Conservation (phyloP, 305 asterid genomes). For the Fraxinus velutina region DNA sequence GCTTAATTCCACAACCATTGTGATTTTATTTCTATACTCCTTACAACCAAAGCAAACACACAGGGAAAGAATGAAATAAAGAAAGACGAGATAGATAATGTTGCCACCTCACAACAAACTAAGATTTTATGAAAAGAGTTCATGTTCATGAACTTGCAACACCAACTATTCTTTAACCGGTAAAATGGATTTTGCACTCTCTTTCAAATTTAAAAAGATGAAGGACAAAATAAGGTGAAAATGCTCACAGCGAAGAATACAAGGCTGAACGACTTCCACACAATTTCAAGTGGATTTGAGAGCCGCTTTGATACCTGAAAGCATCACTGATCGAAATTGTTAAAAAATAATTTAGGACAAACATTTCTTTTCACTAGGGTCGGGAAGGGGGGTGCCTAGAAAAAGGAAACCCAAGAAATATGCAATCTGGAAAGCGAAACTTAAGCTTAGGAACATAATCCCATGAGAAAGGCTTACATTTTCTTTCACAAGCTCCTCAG, state of each 20-base stretch:
- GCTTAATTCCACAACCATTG: not conserved
- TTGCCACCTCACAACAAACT: not conserved
- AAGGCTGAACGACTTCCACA: slow-evolving; percentile 54
- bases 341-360: not conserved
- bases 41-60: not conserved
- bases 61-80: not conserved
- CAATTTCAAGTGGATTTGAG: slow-evolving; percentile 76
- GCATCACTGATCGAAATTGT: not conserved
- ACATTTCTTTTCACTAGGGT: not conserved
- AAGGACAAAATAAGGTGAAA: not conserved
- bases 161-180: not conserved
- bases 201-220: not conserved
- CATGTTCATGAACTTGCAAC: not conserved
- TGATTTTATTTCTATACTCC: not conserved
- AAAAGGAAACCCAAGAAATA: not conserved
- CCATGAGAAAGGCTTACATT: slow-evolving; percentile 38
- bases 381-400: not conserved
- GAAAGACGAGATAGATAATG: not conserved
- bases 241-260: slow-evolving; percentile 53
- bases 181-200: not conserved
- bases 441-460: not conserved
- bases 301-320: slow-evolving; percentile 60
- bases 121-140: not conserved
- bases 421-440: not conserved
- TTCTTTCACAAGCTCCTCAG: slow-evolving; percentile 95